Base-by-base conservation (phyloP, 257 asterid genomes). In the Lithospermum erythrorhizon region DNA sequence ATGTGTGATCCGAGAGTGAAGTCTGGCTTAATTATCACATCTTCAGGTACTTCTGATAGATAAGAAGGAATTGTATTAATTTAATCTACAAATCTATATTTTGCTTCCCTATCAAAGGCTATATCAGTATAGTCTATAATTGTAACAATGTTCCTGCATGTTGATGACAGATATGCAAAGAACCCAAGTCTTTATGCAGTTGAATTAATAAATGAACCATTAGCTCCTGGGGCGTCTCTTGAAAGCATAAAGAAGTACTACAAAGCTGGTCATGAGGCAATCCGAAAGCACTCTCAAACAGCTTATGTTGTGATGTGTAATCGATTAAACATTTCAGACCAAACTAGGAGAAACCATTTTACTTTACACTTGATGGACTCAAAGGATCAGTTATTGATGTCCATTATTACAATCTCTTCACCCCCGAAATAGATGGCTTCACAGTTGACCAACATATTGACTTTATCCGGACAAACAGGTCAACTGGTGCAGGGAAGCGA, bases 191-290 rank as follows among this genome's bases (percentile, higher is more conserved):
- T 88, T 55, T 73, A 74, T 9, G 96, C 87, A 9, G 78, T 88
- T 63, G 87, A 83, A 55, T 72, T 88, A 30, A 63, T 85, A 30
- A 85, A 88, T 63, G 94, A 88, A 76, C 96, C 96, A 0, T 70
- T 67, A 16, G 61, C 90, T 0, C 93, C 95, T 3, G 83, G 77
- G 37, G 85, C 65, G 1, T 69, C 85, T 4, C 51, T 82, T 2
- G 79, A 79, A 35, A 66, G 23, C 55, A 1, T 79, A 0, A 73
- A 65, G 58, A 75, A 65, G n/a, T 85, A 72, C 9, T 87, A 82
- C 61, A 68, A 58, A 58, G 84, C 75, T 4, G 91, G 81, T 3
- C 75, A 82, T 1, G 73, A 73, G 19, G 91, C 77, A 0, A 84
- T 87, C 3, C 85, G 89, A 0, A 76, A 68, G 59, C 77, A 85